Base-by-base conservation (phyloP, 192 early-diverging fungal genomes). In the Spinellus fusiger region DNA sequence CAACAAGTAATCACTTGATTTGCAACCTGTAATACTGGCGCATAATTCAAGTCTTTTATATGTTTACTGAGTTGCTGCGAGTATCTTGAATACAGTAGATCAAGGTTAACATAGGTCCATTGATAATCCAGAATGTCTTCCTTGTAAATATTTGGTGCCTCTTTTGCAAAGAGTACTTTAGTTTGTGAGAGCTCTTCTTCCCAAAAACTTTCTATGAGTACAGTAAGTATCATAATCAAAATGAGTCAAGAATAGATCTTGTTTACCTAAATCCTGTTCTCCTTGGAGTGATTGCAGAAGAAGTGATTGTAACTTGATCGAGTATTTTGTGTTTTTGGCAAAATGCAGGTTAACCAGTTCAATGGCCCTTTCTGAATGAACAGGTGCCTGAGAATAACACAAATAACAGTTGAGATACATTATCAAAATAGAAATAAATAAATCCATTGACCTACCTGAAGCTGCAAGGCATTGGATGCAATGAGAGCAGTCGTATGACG, bases 81-180 rank as follows among this genome's bases (percentile, higher is more conserved):
- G 40, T 38, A 32, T 37, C 29, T 55, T 3, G 20, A 51, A 16
- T 62, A 23, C 5, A 64, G 29, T 27, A 28, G 23, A 23, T 54
- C 62, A 0, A 67, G 15, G 31, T 67, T 52, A 33, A 73, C 33
- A 9, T 54, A 22, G 16, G 78, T 72, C 68, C 81, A 75, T 70
- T 85, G 78, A 26, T 75, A 63, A 54, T 90, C 84, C 35, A 89
- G 73, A 54, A 84, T 64, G 57, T 84, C 79, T 66, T 93, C 91
- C 7, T 84, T 81, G 59, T 86, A 87, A 22, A 88, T 77, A 64
- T 93, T 93, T 9, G 82, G 78, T 8, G 79, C 78, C 67, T 93
- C 91, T 46, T 88, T 84, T 25, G 81, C 84, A 66, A 93, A 93
- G n/a, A 93, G 69, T n/a, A 76, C 80, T 40, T 56, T 60, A 2